Base-by-base conservation (phyloP, 768 basidiomycete genomes). In the Trametopsis cervina region DNA sequence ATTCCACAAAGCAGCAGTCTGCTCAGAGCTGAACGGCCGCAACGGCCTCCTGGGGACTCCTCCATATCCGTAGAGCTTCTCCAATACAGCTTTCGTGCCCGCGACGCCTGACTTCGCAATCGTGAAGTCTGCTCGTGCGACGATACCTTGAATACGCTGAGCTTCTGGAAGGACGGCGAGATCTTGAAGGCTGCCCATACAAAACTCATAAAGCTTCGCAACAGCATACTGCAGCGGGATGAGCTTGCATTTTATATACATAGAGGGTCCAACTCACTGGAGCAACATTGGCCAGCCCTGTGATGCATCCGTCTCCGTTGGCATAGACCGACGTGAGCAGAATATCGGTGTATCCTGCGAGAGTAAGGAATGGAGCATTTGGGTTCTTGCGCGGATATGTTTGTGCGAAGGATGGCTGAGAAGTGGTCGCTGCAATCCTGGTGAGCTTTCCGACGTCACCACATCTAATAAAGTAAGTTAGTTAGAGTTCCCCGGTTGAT, bases 401-500 rank as follows among this genome's bases (percentile, higher is more conserved):
- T 23, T 72, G 61, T 15, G 66, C 53, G 66, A 91, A 92, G 4
- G 69, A 62, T 5, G 77, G 62, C 26, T 69, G 67, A 12, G 85
- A 76, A 5, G 88, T 77, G 9, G 73, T 69, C 38, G 83, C 82
- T 42, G 83, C 81, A 54, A 94, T 85, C 56, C 92, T 77, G 23
- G 89, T 88, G 56, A 94, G 74, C 66, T 94, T 94, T 42, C 92
- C 93, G 53, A 96, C 89, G 59, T 87, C 89, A 23, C 88, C 91
- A 59, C 93, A 95, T 37, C 88, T 90, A 56, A 51, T 20, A 42
- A 55, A 13, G 61, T 41, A 22, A 26, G 40, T 23, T 11, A 35
- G 20, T n/a, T 11, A 25, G 24, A 20, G 3, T 39, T 42, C 17
- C 13, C 42, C 5, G 27, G 11, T n/a, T 12, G 22, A 4, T 20